These are phyloP conservation scores for Gastrolobium bilobum DNA, from an alignment of 306 rosid species.

Conservation along the genomic window DNA sequence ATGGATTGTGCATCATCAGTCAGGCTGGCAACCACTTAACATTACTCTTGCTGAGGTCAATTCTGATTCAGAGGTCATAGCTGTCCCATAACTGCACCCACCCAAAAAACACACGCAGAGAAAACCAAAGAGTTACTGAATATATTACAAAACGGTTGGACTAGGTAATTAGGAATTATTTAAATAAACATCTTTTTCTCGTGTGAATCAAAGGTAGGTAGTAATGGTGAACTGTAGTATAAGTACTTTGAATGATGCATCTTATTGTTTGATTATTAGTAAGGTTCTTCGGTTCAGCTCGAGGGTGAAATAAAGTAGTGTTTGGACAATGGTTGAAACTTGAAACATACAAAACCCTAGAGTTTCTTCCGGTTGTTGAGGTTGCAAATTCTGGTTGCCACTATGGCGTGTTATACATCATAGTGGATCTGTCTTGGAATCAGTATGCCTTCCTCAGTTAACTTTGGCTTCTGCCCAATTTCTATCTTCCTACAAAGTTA, in stretches of 20 bases:
- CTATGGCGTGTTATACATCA: neutral
- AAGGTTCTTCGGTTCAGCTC: neutral
- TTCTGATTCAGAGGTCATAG: conserved; percentile 41
- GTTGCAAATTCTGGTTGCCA: conserved; percentile 5
- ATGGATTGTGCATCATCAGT: conserved; percentile 73
- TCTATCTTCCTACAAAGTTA: neutral
- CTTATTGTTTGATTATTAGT: too few species aligned
- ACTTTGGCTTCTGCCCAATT: neutral
- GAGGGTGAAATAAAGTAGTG: conserved; percentile 27
- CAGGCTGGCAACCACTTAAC: conserved; percentile 86
- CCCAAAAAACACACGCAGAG: neutral
- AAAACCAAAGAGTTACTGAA: conserved; percentile 18
- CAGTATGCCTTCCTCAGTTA: neutral
- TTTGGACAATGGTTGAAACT: conserved; percentile 9
- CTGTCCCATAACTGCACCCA: neutral
- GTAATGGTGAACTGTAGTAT: neutral
- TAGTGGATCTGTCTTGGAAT: neutral
- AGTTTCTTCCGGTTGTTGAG: neutral
- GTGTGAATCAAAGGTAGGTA: neutral
- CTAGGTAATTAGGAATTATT: neutral
- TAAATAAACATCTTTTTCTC: neutral
- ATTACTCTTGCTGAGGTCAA: conserved; percentile 58
- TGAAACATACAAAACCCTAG: neutral
- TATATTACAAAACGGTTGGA: conserved; percentile 7
- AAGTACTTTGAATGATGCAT: too few species aligned